These are phyloP conservation scores for Penstemon newberryi DNA, from an alignment of 257 asterid genomes.

Conservation along the genomic window DNA sequence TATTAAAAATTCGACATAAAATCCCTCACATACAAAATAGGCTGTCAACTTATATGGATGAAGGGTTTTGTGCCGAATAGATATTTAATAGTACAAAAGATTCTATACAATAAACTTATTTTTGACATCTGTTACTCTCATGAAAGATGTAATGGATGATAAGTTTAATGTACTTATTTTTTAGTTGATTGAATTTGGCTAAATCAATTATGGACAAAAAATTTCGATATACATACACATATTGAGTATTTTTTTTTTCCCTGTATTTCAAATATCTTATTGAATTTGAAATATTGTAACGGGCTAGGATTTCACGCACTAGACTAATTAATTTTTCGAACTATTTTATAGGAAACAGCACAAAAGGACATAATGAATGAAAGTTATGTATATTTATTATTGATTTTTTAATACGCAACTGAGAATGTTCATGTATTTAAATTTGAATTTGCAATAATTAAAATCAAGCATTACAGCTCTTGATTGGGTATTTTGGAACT, in stretches of 20 bases:
- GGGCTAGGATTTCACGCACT: neutral
- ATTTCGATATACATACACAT: no score
- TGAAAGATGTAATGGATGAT: no score
- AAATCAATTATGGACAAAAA: no score
- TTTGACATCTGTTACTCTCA: no score
- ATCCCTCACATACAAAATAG: no score
- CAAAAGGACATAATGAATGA: neutral
- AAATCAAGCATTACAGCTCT: constrained; percentile 4
- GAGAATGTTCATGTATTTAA: constrained; percentile 12
- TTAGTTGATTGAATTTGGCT: no score
- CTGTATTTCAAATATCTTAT: neutral
- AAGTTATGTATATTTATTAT: neutral
- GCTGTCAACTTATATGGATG: no score
- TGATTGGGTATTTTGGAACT: constrained; percentile 23
- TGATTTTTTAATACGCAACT: constrained; percentile 9
- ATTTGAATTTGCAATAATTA: constrained; percentile 18
- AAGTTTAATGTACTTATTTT: no score
- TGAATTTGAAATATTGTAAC: neutral
- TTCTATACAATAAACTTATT: no score
- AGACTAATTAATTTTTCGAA: neutral
- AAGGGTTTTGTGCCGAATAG: no score
- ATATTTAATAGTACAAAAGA: no score
- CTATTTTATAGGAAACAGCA: constrained; percentile 6
- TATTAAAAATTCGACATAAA: no score
- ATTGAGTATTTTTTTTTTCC: neutral